Evolutionary conservation across 106 monocot species (phyloP), one percentile per base, ranked within the genome.

Genomic region (Acanthochlamys bracteata): DNA sequence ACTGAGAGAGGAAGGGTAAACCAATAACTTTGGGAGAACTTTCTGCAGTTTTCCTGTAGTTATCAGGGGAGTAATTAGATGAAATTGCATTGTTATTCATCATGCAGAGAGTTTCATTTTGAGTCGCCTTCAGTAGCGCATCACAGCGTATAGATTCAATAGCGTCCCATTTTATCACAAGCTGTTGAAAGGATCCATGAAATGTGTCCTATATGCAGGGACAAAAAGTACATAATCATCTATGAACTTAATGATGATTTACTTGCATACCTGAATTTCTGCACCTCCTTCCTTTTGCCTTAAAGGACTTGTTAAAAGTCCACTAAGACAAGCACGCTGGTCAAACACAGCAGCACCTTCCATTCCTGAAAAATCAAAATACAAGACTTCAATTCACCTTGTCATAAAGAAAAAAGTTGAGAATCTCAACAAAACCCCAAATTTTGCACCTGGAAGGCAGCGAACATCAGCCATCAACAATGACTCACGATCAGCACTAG

Each of bases 331-430:
- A 24, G 69, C 81, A 57, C 79, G 41, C 41, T 41, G 76, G 67
- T 90, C 87, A 78, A 90, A 88, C 66, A 88, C 87, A 52, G 87
- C 86, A 61, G 70, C 82, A 58, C 95, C 95, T 80, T 95, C 95
- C 82, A 83, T 90, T 73, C 95, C 95, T 95, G 57, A 27, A 17
- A 63, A 21, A 69, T 57, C 11, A 64, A 39, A 61, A 4, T 25
- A n/a, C n/a, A n/a, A n/a, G n/a, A n/a, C n/a, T n/a, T 61, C 58
- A 6, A 21, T 59, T 39, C 15, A 26, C 17, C 65, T n/a, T 58
- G 42, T 41, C 46, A 25, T 33, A 40, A n/a, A 19, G 62, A 56
- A 17, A 66, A 23, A n/a, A 59, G 24, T 20, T 21, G 17, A 42
- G 19, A n/a, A n/a, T 10, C 14, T 58, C 58, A 2, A 79, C 0